Base-by-base conservation (phyloP, 345 rosid genomes). In the Cardamine resedifolia region DNA sequence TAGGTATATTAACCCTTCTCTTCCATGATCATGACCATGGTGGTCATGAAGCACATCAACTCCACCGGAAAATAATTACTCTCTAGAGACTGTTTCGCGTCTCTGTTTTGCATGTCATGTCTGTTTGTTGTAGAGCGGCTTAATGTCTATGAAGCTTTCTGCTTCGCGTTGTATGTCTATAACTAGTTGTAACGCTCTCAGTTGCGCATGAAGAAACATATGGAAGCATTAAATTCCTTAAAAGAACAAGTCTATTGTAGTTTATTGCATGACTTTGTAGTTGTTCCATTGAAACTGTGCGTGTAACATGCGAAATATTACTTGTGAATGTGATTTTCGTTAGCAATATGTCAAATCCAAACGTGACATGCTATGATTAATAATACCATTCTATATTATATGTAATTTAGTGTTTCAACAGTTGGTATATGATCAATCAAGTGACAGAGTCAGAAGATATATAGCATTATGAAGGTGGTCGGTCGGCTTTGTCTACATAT, bases 1-100 rank as follows among this genome's bases (percentile, higher is more conserved):
- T 96, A 30, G 99, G 99, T 55, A 75, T 92, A 66, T 78, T 92
- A 72, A 96, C 97, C 3, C 97, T 96, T 41, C 28, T 92, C 66
- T 96, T 96, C 73, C 99, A 96, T 26, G 84, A 91, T 73, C 98
- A 95, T 41, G 86, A 78, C 61, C 74, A 79, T 8, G 82, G 71
- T 28, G 73, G 75, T 24, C 85, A 77, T 28, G 83, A 78, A 66
- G 77, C 72, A 47, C 88, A 81, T 52, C 87, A 82, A 51, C 24
- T 84, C 64, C 92, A 86, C 60, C 80, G 97, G 77, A 95, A 95
- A 84, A 71, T 95, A 72, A 82, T 87, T 36, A 69, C 73, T 48
- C 80, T 78, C 34, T 89, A 64, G 47, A 56, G 61, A 21, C 49
- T 12, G 12, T 45, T 14, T 62, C 44, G 6, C 43, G 26, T 43